Evolutionary conservation across 2,329 filamentous ascomycete genomes (phyloP).

Genomic region (Gaeumannomyces sp.): DNA sequence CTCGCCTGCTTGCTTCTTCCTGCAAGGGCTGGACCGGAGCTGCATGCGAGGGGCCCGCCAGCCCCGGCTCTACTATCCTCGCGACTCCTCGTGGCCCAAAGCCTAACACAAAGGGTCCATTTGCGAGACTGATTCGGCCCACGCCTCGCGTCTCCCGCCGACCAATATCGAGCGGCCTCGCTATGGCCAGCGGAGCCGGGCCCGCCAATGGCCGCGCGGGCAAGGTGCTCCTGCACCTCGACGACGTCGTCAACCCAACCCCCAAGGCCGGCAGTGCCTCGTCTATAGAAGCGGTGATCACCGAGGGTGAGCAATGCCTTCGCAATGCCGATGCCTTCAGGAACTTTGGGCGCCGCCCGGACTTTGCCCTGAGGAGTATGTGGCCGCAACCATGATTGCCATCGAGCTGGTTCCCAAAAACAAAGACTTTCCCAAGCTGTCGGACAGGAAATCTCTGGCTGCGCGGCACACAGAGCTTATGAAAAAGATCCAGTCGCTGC

Average conservation of each 20-base stretch:
- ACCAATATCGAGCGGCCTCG: background rate
- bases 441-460: constrained; percentile 42
- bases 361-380: constrained; percentile 78
- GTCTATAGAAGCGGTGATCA: constrained; percentile 48
- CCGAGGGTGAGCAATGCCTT: constrained; percentile 45
- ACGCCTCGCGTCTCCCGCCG: too few species aligned
- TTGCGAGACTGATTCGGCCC: too few species aligned
- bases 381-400: constrained; percentile 73
- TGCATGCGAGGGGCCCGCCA: too few species aligned
- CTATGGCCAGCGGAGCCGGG: constrained; percentile 3
- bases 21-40: too few species aligned
- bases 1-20: too few species aligned
- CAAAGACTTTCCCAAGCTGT: constrained; percentile 61
- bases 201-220: constrained; percentile 11
- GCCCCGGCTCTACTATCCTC: too few species aligned
- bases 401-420: constrained; percentile 71
- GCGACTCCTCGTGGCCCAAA: too few species aligned
- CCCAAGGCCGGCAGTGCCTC: constrained; percentile 42
- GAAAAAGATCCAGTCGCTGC: constrained; percentile 41
- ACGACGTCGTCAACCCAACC: constrained; percentile 42
- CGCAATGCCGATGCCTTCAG: constrained; percentile 56
- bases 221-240: constrained; percentile 42
- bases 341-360: constrained; percentile 55
- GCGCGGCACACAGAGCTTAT: constrained; percentile 44
- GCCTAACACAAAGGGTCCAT: too few species aligned